These are phyloP conservation scores for Suillus variegatus DNA, from an alignment of 768 basidiomycete species.

Conservation along the genomic window DNA sequence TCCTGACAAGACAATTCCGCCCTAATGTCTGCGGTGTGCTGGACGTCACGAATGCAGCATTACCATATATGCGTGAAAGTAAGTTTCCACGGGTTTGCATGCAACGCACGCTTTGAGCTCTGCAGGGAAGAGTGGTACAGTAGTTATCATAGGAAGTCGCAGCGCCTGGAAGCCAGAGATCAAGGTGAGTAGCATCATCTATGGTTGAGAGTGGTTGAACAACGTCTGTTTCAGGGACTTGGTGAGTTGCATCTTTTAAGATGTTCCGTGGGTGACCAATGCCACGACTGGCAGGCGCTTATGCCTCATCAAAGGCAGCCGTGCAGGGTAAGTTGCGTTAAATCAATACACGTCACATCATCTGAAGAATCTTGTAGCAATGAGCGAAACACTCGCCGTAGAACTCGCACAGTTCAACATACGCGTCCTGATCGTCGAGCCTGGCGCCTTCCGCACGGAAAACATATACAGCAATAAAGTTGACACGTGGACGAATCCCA, in stretches of 20 bases:
- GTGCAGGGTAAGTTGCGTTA: slow-evolving; percentile 44
- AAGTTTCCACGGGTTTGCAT: slow-evolving; percentile 5
- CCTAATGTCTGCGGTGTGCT: slow-evolving; percentile 35
- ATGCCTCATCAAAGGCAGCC: slow-evolving; percentile 62
- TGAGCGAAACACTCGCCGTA: slow-evolving; percentile 52
- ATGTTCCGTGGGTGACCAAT: background rate
- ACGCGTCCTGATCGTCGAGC: slow-evolving; percentile 57
- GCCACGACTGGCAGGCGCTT: slow-evolving; percentile 36
- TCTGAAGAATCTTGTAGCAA: slow-evolving; percentile 32
- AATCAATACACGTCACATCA: background rate
- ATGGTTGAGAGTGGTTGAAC: background rate
- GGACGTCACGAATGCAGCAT: slow-evolving; percentile 52
- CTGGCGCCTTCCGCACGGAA: slow-evolving; percentile 63
- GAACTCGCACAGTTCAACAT: slow-evolving; percentile 60
- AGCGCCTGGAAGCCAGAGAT: slow-evolving; percentile 52
- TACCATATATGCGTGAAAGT: slow-evolving; percentile 50
- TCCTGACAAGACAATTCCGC: slow-evolving; percentile 45
- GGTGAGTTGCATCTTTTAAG: slow-evolving; percentile 21
- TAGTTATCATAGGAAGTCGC: slow-evolving; percentile 59
- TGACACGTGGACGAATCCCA: slow-evolving; percentile 36
- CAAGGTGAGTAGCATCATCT: slow-evolving; percentile 24
- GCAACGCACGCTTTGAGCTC: background rate
- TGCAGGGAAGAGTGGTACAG: slow-evolving; percentile 39
- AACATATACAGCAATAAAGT: slow-evolving; percentile 48
- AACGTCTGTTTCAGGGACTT: slow-evolving; percentile 13